Conservation (phyloP, 306 rosid species). For the Begonia fuchsioides region DNA sequence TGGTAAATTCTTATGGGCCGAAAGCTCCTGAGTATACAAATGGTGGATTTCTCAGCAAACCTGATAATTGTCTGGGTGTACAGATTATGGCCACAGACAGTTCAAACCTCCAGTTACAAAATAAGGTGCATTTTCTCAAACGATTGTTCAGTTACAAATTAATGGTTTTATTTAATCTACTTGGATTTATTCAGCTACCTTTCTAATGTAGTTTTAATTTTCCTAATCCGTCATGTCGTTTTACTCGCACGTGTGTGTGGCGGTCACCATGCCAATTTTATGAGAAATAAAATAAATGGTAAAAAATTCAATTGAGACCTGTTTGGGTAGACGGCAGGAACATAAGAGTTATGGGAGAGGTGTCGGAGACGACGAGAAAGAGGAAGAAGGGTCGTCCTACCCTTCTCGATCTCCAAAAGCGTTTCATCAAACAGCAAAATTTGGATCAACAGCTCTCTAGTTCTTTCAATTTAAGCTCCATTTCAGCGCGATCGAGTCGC, state of each 20-base stretch:
- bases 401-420: constrained; percentile 89
- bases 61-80: constrained; percentile 51
- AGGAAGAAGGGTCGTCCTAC: constrained; percentile 94
- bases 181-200: no score
- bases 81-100: constrained; percentile 63
- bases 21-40: constrained; percentile 19
- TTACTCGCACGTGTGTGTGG: no score
- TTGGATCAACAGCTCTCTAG: constrained; percentile 20
- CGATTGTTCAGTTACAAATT: no score
- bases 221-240: no score
- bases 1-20: constrained; percentile 46
- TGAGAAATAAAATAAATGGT: not conserved
- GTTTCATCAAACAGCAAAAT: constrained; percentile 51
- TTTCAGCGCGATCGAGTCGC: constrained; percentile 17
- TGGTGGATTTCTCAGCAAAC: constrained; percentile 36
- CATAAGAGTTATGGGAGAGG: constrained; percentile 51
- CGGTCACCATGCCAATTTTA: no score
- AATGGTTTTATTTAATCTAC: no score
- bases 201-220: no score
- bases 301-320: not conserved
- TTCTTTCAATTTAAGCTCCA: constrained; percentile 17
- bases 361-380: constrained; percentile 47
- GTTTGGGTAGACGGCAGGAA: constrained; percentile 27
- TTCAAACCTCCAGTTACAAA: constrained; percentile 53
- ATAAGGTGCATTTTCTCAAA: constrained; percentile 35